A percentile compares a stretch with the other conserved stretches of the same genome.
Conservation (phyloP, 176 grass and related monocot genomes). For the Tillandsia fasciculata region DNA sequence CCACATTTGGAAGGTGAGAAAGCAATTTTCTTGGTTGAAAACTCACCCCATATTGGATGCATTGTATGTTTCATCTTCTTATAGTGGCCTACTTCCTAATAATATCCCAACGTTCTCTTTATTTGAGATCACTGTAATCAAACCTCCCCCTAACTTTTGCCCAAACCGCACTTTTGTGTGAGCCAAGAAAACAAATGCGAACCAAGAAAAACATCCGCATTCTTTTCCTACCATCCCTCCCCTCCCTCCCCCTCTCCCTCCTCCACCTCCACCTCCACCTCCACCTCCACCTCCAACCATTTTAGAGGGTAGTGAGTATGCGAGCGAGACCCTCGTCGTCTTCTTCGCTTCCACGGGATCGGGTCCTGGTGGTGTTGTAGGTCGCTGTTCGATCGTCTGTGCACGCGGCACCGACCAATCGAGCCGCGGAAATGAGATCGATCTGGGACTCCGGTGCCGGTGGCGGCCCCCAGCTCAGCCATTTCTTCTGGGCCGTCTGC, state of each 20-base stretch:
- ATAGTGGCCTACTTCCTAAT: no score
- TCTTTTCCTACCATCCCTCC: background rate
- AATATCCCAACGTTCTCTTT: no score
- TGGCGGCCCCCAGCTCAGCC: conserved; percentile 18
- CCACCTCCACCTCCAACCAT: background rate
- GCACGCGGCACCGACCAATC: background rate
- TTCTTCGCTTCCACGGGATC: background rate
- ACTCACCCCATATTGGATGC: no score
- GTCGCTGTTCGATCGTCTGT: background rate
- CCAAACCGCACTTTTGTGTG: no score
- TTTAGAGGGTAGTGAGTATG: background rate
- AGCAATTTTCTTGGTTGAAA: no score
- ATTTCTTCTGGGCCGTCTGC: conserved; percentile 27
- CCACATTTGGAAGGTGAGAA: no score
- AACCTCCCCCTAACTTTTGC: no score
- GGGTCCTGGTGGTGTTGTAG: background rate
- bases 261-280: background rate
- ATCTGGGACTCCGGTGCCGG: conserved; percentile 18
- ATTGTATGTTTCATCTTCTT: no score
- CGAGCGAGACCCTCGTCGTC: background rate
- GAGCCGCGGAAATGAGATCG: background rate
- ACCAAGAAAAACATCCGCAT: background rate
- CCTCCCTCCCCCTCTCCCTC: background rate
- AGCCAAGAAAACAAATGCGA: no score
- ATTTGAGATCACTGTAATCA: no score